Evolutionary conservation across 768 basidiomycete species (phyloP).

Genomic region (Rhizopogon rudus): DNA sequence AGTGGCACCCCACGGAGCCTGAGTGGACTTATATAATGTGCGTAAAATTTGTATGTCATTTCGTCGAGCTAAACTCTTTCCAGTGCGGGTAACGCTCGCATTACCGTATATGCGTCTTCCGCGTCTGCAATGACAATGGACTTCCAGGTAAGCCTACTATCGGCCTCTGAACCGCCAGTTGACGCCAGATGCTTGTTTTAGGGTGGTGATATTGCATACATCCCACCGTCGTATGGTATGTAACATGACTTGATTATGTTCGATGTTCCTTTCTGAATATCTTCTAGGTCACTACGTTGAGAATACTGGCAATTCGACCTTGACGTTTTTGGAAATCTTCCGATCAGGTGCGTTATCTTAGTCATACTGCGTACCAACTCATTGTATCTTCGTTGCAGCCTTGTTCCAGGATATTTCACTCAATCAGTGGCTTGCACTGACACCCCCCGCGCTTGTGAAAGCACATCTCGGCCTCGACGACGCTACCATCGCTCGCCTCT

Average conservation of each 20-base stretch:
- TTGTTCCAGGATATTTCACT: conserved; percentile 53
- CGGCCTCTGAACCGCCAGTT: neutral
- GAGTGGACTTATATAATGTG: conserved; percentile 43
- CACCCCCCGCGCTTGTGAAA: conserved; percentile 53
- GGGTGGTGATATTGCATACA: conserved; percentile 24
- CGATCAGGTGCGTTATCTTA: conserved; percentile 36
- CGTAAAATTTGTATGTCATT: neutral
- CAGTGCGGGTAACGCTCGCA: conserved; percentile 36
- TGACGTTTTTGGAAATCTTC: conserved; percentile 61
- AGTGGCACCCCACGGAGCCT: conserved; percentile 51
- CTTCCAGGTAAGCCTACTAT: conserved; percentile 31
- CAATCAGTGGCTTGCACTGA: conserved; percentile 59
- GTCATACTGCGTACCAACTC: neutral
- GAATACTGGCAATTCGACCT: conserved; percentile 56
- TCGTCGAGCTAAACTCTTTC: neutral
- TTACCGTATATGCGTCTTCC: conserved; percentile 37
- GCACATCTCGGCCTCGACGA: conserved; percentile 55
- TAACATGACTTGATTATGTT: neutral
- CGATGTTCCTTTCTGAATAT: neutral
- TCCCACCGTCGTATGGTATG: conserved; percentile 21
- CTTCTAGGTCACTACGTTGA: conserved; percentile 59
- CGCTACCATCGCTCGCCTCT: conserved; percentile 43
- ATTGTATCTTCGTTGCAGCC: conserved; percentile 22
- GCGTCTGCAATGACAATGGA: conserved; percentile 38
- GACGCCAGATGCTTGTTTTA: conserved; percentile 11